Evolutionary conservation across 352 stramenopile species (phyloP), one percentile per base, ranked within the genome.

Genomic region (Phytopythium oedochilum): DNA sequence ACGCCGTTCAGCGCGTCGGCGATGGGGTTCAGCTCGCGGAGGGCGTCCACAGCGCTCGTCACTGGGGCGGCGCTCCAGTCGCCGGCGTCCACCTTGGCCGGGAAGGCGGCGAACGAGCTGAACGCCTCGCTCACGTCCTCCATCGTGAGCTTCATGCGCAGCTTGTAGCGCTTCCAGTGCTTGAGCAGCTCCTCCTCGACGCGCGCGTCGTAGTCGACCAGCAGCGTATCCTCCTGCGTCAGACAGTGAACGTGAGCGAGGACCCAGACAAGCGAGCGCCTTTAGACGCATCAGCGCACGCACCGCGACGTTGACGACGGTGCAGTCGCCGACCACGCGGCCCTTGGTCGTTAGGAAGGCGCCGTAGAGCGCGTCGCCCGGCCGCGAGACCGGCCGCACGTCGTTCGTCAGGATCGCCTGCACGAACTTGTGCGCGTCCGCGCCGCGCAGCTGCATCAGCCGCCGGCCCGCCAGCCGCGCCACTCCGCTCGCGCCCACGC

Each of bases 91-190:
- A 93, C 66, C 0, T 60, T 32, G 0, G 80, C 71, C 6, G 82
- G 73, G 5, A 95, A 55, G 22, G 81, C 75, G 12, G 70, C 61
- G 40, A 81, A 83, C 32, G 77, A 48, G n/a, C 50, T 48, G 9
- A 87, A 64, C 5, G 60, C 60, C 28, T 89, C 72, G 31, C 65
- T 86, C 60, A 74, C 80, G 60, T 90, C 80, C 53, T 91, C 73
- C 29, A 94, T 71, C 48, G 64, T 78, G 23, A 88, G 50, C 52
- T 93, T 94, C 75, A 92, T 89, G 26, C 86, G 83, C 62, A 95
- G 50, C 51, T 94, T 95, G 73, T 95, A 95, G 48, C 84, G 75
- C 66, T 90, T 92, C 78, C 82, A 92, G 68, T 94, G 83, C 64
- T 95, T 94, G 49, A 70, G 61, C 28, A 92, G 53, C 6, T 87